Conservation (phyloP, 768 basidiomycete genomes). For the Lentinus tigrinus region DNA sequence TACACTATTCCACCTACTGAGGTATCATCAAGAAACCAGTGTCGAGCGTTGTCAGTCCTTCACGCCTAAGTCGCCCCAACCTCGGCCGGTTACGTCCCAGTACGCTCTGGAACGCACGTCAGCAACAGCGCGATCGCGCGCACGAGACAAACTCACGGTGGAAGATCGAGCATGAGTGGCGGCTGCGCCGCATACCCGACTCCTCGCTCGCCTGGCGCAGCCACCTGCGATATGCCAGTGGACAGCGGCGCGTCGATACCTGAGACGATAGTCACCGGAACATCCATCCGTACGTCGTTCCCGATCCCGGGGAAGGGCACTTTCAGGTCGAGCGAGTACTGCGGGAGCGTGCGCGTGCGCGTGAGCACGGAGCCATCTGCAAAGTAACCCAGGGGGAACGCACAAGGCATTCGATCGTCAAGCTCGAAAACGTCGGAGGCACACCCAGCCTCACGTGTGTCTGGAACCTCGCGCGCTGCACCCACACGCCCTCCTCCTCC, state of each 20-base stretch:
- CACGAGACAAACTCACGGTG: slow-evolving; percentile 1
- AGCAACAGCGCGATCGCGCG: not conserved
- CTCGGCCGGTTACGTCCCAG: not conserved
- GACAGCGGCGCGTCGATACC: slow-evolving; percentile 1
- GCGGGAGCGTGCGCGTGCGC: not conserved
- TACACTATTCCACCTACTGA: too few relatives aligned
- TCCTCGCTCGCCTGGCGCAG: not conserved
- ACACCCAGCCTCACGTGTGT: slow-evolving; percentile 10
- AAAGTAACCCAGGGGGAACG: not conserved
- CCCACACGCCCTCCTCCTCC: slow-evolving; percentile 12
- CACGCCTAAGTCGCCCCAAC: not conserved
- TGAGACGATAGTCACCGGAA: slow-evolving; percentile 5
- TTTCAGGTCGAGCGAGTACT: slow-evolving; percentile 10
- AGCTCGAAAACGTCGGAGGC: slow-evolving; percentile 10
- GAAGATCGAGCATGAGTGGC: not conserved
- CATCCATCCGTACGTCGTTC: slow-evolving; percentile 4
- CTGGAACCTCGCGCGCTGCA: slow-evolving; percentile 12
- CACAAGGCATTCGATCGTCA: not conserved
- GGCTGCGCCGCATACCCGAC: not conserved
- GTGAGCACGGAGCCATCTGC: not conserved
- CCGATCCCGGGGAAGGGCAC: slow-evolving; percentile 15
- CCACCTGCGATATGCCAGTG: too few relatives aligned
- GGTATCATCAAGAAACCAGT: too few relatives aligned
- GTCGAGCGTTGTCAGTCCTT: slow-evolving; percentile 1
- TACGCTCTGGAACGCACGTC: not conserved